Base-by-base conservation (phyloP, 768 basidiomycete species). In the Rubroboletus satanas region DNA sequence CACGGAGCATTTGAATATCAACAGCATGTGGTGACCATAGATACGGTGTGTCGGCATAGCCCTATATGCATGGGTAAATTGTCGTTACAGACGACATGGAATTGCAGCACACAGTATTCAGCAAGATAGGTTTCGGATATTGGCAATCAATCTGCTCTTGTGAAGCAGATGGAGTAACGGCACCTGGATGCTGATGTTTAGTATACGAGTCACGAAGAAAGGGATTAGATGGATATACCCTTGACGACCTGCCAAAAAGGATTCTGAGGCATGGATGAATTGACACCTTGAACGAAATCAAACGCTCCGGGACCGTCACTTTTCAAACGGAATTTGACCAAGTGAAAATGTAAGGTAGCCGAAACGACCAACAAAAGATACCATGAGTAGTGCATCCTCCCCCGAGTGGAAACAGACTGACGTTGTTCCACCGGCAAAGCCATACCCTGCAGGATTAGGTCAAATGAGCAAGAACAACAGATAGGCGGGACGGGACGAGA, bases 231-330 rank as follows among this genome's bases (percentile, higher is more conserved):
- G n/a, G 36, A 43, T 1, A 46, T 56, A 65, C 80, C 82, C 73
- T 90, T 92, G 48, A 91, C 86, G 31, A 89, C 62, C 58, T 90
- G 79, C 88, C 89, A 90, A 66, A 91, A 88, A 5, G 86, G 85
- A 66, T 91, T 90, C 81, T 81, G 83, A 8, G 80, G 69, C 15
- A 66, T 65, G 4, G 84, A 81, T 21, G 80, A 77, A 65, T 90
- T 88, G 59, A 80, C 76, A 5, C 89, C 88, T 73, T 90, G 89
- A 32, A 83, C 71, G 59, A 90, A 92, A 68, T 90, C 87, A 57
- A 90, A 83, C 1, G 82, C 81, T 18, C 90, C 90, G 4, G 90
- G 88, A 0, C 90, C 88, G 69, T 91, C 89, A 31, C 64, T 65
- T 54, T 53, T 17, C 9, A 9, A 35, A 47, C 18, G 2, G n/a